These are phyloP conservation scores for Osmanthus fragrans DNA, from an alignment of 257 asterid genomes.

Conservation along the genomic window DNA sequence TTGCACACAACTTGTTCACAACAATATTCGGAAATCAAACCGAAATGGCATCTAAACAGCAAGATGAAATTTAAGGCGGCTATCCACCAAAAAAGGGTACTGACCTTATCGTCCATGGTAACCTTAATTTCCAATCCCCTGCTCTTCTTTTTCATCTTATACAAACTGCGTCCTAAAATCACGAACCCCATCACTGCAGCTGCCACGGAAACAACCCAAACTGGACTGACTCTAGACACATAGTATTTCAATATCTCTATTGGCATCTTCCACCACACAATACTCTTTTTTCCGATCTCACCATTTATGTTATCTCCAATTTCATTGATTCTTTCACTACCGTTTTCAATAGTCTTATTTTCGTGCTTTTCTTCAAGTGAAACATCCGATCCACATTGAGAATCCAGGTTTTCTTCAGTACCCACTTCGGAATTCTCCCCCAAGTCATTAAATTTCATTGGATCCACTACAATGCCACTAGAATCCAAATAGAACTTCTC, in stretches of 20 bases:
- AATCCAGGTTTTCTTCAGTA: constrained; percentile 22
- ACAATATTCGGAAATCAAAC: not conserved
- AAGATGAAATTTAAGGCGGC: constrained; percentile 6
- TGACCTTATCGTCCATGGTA: constrained; percentile 83
- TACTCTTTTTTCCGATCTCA: constrained; percentile 50
- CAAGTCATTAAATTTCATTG: constrained; percentile 28
- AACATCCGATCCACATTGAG: constrained; percentile 26
- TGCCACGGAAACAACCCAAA: constrained; percentile 78
- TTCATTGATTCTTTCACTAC: constrained; percentile 22
- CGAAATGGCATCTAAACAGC: not conserved
- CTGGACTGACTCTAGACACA: constrained; percentile 67
- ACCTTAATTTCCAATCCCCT: constrained; percentile 73
- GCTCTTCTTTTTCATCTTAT: constrained; percentile 73
- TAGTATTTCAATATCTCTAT: constrained; percentile 67
- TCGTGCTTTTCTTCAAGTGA: constrained; percentile 30
- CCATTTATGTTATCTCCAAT: constrained; percentile 31
- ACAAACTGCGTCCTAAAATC: constrained; percentile 74
- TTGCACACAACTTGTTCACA: not conserved
- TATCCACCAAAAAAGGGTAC: constrained; percentile 28
- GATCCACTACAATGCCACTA: constrained; percentile 31
- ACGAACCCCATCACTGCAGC: constrained; percentile 88
- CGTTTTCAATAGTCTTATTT: constrained; percentile 26
- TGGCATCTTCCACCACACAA: constrained; percentile 96
- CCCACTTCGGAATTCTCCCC: constrained; percentile 29
- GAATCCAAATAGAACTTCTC: constrained; percentile 32